A percentile compares a stretch with the other conserved stretches of the same genome.
phyloP scores from a whole-genome alignment of 805 yeast genomes.

The Wickerhamiella parazyma region DNA sequence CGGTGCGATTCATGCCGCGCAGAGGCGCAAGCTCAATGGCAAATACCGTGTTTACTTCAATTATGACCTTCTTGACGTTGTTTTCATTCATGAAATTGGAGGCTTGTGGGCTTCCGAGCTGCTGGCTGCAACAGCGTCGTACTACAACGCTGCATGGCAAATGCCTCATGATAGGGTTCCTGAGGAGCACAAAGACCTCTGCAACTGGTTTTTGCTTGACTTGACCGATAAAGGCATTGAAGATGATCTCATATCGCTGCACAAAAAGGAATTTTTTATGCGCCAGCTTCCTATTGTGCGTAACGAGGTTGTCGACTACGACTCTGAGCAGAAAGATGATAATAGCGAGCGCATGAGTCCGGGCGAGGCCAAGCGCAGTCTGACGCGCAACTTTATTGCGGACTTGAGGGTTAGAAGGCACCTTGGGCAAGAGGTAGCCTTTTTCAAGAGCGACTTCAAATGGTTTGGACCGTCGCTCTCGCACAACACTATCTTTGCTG shows the following conservation, averaged over 20 bases:
- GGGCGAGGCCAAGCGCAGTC: neutral
- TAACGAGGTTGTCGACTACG: neutral
- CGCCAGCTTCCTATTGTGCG: neutral
- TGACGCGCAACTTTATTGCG: neutral
- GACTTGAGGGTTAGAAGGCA: neutral
- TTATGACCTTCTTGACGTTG: neutral
- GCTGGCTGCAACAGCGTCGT: neutral
- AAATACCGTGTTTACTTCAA: slow-evolving; percentile 4
- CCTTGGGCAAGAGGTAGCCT: neutral
- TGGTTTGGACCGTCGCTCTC: slow-evolving; percentile 9
- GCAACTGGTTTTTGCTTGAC: neutral
- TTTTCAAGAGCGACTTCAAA: slow-evolving; percentile 5
- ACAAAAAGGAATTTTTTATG: neutral
- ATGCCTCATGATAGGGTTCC: neutral
- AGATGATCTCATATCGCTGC: neutral
- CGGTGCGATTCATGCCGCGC: neutral
- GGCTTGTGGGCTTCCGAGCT: neutral
- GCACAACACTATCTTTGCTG: neutral
- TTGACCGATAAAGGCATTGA: neutral
- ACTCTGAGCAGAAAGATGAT: neutral
- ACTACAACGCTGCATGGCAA: neutral
- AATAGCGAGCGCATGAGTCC: neutral
- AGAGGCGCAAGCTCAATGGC: slow-evolving; percentile 7
- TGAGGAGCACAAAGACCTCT: neutral
- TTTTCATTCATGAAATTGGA: slow-evolving; percentile 1